phyloP scores from a whole-genome alignment of 106 monocot genomes.

The Xerophyta viscosa region DNA sequence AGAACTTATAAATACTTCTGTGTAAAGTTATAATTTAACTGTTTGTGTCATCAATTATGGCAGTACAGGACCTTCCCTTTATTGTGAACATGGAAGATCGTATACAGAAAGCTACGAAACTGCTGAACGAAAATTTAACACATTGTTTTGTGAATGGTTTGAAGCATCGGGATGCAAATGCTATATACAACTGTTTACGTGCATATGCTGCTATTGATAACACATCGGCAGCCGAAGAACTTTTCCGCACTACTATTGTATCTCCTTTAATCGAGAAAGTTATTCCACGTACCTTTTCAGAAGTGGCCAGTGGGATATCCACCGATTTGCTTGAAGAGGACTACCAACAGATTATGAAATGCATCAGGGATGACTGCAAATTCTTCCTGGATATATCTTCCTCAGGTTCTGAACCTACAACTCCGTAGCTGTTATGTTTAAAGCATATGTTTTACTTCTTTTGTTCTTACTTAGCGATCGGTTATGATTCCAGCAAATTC shows the following conservation, averaged over 20 bases:
- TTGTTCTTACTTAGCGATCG: constrained; percentile 2
- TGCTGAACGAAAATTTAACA: constrained; percentile 63
- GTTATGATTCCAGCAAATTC: constrained; percentile 75
- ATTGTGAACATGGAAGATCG: constrained; percentile 96
- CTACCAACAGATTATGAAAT: constrained; percentile 58
- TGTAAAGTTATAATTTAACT: too few relatives aligned
- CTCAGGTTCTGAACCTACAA: constrained; percentile 37
- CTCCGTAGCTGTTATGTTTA: not conserved
- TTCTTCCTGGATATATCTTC: constrained; percentile 93
- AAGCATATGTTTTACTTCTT: not conserved
- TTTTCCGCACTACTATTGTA: constrained; percentile 72
- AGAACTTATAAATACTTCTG: too few relatives aligned
- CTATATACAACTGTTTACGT: constrained; percentile 90
- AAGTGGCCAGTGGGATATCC: constrained; percentile 29
- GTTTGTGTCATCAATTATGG: constrained; percentile 30
- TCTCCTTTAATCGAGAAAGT: constrained; percentile 72
- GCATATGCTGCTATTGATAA: constrained; percentile 98
- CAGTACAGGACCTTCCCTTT: constrained; percentile 93
- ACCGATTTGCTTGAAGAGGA: constrained; percentile 64
- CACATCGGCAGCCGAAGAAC: constrained; percentile 80
- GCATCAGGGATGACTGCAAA: constrained; percentile 72
- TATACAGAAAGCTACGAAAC: constrained; percentile 56
- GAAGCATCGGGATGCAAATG: constrained; percentile 60
- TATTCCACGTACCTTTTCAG: constrained; percentile 36
- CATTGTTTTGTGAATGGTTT: constrained; percentile 73